Conservation (phyloP, 2,329 filamentous ascomycete genomes). For the Tolypocladium ophioglossoides region DNA sequence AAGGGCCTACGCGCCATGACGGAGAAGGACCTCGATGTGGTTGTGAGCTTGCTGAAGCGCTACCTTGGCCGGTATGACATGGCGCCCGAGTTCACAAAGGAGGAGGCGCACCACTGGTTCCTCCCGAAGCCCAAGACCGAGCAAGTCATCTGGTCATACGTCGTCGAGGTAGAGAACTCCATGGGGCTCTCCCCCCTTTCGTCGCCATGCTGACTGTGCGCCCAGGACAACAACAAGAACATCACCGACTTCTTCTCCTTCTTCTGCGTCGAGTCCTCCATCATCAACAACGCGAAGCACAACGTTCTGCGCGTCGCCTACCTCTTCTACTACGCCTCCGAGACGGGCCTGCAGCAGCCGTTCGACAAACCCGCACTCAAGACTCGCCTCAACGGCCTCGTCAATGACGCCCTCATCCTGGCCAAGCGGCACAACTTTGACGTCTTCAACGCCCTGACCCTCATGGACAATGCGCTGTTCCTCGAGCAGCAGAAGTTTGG, state of each 20-base stretch:
- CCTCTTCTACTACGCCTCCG: constrained; percentile 92
- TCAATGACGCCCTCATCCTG: constrained; percentile 77
- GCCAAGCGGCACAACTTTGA: constrained; percentile 81
- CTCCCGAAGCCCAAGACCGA: constrained; percentile 56
- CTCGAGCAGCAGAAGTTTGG: constrained; percentile 91
- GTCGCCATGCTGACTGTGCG: neutral
- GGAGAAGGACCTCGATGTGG: constrained; percentile 63
- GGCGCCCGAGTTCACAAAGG: constrained; percentile 67
- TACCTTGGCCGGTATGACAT: constrained; percentile 77
- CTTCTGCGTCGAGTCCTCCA: constrained; percentile 86
- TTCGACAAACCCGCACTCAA: constrained; percentile 52
- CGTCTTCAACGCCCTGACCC: constrained; percentile 89
- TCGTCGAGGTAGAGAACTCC: constrained; percentile 57
- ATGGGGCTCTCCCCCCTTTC: neutral
- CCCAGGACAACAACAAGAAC: constrained; percentile 52
- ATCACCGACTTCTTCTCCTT: constrained; percentile 98
- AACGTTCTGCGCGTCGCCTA: constrained; percentile 80
- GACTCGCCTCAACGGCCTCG: constrained; percentile 66
- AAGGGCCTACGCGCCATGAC: constrained; percentile 74
- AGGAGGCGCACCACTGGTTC: constrained; percentile 84
- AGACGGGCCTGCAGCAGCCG: constrained; percentile 56
- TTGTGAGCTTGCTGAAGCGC: constrained; percentile 61
- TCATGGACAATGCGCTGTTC: constrained; percentile 92
- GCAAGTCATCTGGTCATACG: constrained; percentile 87
- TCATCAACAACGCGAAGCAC: constrained; percentile 74